Percentiles rank a stretch among this genome's conserved stretches.
Conservation (phyloP, 257 asterid species). For the Penstemon eatonii region DNA sequence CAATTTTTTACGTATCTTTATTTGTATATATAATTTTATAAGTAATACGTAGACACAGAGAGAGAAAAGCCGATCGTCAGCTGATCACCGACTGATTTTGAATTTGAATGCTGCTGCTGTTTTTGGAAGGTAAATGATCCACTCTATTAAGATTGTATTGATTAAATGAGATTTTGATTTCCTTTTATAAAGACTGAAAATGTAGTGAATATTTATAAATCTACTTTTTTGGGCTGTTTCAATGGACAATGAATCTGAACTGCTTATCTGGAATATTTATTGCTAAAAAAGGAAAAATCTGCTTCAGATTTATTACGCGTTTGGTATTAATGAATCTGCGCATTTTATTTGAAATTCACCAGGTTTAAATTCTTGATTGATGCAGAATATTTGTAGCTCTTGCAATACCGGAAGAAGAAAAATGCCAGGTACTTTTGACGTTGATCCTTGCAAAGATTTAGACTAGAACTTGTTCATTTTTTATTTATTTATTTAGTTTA, state of each 20-base stretch:
- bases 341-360: slow-evolving; percentile 19
- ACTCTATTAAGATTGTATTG: too few relatives aligned
- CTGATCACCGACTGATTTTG: slow-evolving; percentile 37
- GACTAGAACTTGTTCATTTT: slow-evolving; percentile 2
- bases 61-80: slow-evolving; percentile 26
- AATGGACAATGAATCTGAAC: slow-evolving; percentile 29
- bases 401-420: slow-evolving; percentile 31
- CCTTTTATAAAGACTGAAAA: slow-evolving; percentile 28
- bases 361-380: slow-evolving; percentile 32
- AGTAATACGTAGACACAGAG: neutral
- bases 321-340: slow-evolving; percentile 29
- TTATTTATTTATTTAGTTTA: neutral
- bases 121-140: slow-evolving; percentile 28
- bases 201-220: slow-evolving; percentile 28
- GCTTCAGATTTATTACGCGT: neutral
- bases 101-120: slow-evolving; percentile 22
- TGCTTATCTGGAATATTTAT: slow-evolving; percentile 37
- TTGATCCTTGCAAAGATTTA: slow-evolving; percentile 7
- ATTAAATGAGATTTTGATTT: slow-evolving; percentile 6
- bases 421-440: slow-evolving; percentile 67
- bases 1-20: neutral
- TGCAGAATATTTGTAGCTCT: slow-evolving; percentile 38
- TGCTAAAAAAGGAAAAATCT: neutral
- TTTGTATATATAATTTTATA: neutral
- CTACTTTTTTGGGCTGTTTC: slow-evolving; percentile 29